Conservation (phyloP, 306 rosid species). For the Cyclanthera cordifolia region DNA sequence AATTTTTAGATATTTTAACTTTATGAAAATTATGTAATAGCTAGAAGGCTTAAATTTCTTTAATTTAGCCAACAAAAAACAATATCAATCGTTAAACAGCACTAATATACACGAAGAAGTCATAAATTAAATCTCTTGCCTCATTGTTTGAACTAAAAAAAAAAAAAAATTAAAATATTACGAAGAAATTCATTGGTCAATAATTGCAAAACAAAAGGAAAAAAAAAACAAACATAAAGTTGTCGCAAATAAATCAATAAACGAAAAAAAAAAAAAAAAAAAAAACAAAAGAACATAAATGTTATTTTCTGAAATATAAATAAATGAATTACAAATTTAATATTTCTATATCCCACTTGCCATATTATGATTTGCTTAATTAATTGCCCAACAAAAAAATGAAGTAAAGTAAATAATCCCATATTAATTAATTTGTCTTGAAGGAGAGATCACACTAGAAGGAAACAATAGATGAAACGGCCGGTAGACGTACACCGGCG, state of each 20-base stretch:
- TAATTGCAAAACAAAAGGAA: too few relatives aligned
- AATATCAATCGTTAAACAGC: too few relatives aligned
- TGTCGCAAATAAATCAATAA: background rate
- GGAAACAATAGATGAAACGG: background rate
- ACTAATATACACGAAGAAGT: too few relatives aligned
- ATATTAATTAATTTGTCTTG: background rate
- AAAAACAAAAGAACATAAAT: background rate
- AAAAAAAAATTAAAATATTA: too few relatives aligned
- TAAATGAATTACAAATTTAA: background rate
- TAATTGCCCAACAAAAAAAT: background rate
- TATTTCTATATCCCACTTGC: background rate
- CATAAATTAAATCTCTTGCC: too few relatives aligned
- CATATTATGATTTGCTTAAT: background rate
- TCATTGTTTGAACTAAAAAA: too few relatives aligned
- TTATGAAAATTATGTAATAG: background rate
- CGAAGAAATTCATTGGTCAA: too few relatives aligned
- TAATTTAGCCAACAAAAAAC: too few relatives aligned
- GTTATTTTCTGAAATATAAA: background rate
- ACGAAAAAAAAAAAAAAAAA: too few relatives aligned
- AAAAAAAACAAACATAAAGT: background rate
- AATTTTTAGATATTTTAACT: background rate
- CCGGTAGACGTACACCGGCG: background rate
- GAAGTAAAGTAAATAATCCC: background rate
- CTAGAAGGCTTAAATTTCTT: too few relatives aligned
- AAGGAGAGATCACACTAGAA: background rate